Percentiles rank a stretch among this genome's conserved stretches.
phyloP scores from a whole-genome alignment of 1,139 yeast species.

The Candida gigantensis region DNA sequence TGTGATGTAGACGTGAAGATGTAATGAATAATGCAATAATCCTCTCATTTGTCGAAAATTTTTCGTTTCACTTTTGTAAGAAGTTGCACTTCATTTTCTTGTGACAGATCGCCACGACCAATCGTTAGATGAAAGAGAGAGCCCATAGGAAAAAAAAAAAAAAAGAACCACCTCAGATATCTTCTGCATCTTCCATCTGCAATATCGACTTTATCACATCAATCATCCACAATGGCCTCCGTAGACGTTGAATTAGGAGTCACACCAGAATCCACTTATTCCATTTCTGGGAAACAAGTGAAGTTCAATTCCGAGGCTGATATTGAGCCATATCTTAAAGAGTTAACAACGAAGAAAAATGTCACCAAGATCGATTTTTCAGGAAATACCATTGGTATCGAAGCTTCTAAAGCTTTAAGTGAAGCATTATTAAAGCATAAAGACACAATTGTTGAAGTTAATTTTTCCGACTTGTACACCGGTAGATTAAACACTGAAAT shows the following conservation, averaged over 20 bases:
- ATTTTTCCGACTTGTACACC: slow-evolving; percentile 90
- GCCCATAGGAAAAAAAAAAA: not conserved
- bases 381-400: slow-evolving; percentile 94
- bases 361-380: slow-evolving; percentile 72
- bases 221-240: slow-evolving; percentile 21
- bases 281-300: slow-evolving; percentile 75
- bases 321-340: slow-evolving; percentile 62
- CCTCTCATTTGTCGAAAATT: not conserved
- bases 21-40: no score
- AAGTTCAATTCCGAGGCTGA: slow-evolving; percentile 77
- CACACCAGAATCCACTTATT: slow-evolving; percentile 39
- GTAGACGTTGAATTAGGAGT: slow-evolving; percentile 31
- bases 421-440: slow-evolving; percentile 53
- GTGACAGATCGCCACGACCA: slow-evolving; percentile 7
- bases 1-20: not conserved
- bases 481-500: slow-evolving; percentile 94
- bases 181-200: not conserved
- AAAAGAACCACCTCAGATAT: no score
- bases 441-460: slow-evolving; percentile 60
- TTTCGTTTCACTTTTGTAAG: slow-evolving; percentile 6
- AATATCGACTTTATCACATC: slow-evolving; percentile 1
- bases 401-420: slow-evolving; percentile 76
- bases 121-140: slow-evolving; percentile 1
- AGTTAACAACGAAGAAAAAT: slow-evolving; percentile 39
- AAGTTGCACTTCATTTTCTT: slow-evolving; percentile 6